These are phyloP conservation scores for Globisporangium cylindrosporum DNA, from an alignment of 352 stramenopile genomes.

Conservation along the genomic window DNA sequence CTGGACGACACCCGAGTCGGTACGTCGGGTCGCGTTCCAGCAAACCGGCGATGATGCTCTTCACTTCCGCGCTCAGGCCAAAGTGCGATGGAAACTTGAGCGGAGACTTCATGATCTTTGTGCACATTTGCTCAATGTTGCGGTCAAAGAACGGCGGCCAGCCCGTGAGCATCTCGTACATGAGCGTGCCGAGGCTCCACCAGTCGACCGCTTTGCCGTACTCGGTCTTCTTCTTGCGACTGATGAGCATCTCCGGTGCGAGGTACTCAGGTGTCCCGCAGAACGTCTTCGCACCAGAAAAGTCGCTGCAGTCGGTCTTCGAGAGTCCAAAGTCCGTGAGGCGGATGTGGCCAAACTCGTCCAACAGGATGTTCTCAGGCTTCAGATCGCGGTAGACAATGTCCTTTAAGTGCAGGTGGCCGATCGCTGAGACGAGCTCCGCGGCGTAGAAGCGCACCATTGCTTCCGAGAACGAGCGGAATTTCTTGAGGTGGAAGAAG, in stretches of 20 bases:
- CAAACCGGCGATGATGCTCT: constrained; percentile 75
- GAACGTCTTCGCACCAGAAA: constrained; percentile 83
- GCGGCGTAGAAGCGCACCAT: constrained; percentile 92
- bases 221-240: constrained; percentile 84
- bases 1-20: constrained; percentile 65
- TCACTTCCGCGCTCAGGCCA: constrained; percentile 64
- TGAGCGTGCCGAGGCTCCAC: constrained; percentile 92
- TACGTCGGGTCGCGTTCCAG: constrained; percentile 71
- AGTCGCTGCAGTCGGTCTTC: constrained; percentile 83
- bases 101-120: constrained; percentile 88
- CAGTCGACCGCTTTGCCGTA: constrained; percentile 93
- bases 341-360: constrained; percentile 88
- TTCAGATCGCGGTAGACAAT: constrained; percentile 95
- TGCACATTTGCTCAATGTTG: constrained; percentile 91
- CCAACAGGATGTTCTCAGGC: constrained; percentile 93
- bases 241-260: constrained; percentile 88
- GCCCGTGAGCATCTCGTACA: constrained; percentile 95
- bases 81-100: constrained; percentile 88
- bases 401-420: constrained; percentile 88
- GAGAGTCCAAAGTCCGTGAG: constrained; percentile 94
- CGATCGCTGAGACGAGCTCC: constrained; percentile 89
- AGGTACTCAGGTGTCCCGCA: constrained; percentile 88
- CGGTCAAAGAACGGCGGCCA: constrained; percentile 92
- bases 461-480: constrained; percentile 85
- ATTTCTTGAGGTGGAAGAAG: constrained; percentile 92